Conservation (phyloP, 768 basidiomycete species). For the Lepiota venenata region DNA sequence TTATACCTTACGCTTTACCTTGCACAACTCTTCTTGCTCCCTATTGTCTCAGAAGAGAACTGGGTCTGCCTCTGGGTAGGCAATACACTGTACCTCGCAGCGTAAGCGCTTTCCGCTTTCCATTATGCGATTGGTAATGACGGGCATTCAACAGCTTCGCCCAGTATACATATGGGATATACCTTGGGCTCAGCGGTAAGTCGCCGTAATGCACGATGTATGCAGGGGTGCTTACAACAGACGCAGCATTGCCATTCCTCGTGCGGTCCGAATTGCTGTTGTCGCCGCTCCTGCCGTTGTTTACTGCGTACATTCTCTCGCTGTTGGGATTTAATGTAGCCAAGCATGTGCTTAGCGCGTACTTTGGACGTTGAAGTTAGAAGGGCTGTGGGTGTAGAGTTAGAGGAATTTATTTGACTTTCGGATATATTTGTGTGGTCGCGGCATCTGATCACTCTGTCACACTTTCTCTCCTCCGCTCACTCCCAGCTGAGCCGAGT, state of each 20-base stretch:
- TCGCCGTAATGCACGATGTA: background rate
- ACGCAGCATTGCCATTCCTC: conserved; percentile 87
- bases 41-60: conserved; percentile 76
- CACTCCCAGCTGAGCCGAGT: conserved; percentile 4
- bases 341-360: conserved; percentile 70
- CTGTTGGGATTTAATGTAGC: conserved; percentile 91
- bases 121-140: conserved; percentile 5
- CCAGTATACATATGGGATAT: conserved; percentile 91
- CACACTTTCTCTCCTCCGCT: background rate
- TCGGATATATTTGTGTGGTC: conserved; percentile 10
- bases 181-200: conserved; percentile 80
- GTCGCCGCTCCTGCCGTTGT: conserved; percentile 85
- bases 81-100: conserved; percentile 88
- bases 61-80: conserved; percentile 96
- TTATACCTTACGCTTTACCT: conserved; percentile 88
- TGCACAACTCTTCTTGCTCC: conserved; percentile 82
- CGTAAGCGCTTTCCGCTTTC: conserved; percentile 41
- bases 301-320: conserved; percentile 82
- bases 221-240: background rate
- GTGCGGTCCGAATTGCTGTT: conserved; percentile 86
- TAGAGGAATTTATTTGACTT: conserved; percentile 9
- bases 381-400: conserved; percentile 13
- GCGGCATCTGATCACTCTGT: conserved; percentile 10
- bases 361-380: conserved; percentile 46
- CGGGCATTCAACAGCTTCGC: conserved; percentile 50